phyloP scores from a whole-genome alignment of 2,329 filamentous ascomycete species.

The Claviceps capensis region DNA sequence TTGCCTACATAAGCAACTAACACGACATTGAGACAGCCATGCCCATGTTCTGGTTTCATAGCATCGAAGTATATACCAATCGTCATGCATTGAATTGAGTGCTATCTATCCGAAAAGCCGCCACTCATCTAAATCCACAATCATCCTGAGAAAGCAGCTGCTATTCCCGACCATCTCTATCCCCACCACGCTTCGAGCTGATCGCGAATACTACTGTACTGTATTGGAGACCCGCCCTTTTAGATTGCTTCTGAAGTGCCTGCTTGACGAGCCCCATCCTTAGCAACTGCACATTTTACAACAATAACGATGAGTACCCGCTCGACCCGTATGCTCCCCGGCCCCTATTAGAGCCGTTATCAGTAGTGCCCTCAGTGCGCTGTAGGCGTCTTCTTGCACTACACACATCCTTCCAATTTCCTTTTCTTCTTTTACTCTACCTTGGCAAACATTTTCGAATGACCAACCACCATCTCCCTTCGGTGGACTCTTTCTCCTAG shows the following conservation, averaged over 20 bases:
- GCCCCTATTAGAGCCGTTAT: conserved; percentile 11
- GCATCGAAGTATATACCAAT: not conserved
- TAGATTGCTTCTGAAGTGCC: conserved; percentile 6
- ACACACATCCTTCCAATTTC: not conserved
- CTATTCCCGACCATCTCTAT: not conserved
- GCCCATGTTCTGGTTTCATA: too few species aligned
- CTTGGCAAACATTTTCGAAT: conserved; percentile 4
- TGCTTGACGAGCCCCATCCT: not conserved
- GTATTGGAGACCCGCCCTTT: not conserved
- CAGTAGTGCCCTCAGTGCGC: conserved; percentile 7
- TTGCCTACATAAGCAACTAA: too few species aligned
- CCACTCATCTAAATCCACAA: conserved; percentile 1
- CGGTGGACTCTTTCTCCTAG: not conserved
- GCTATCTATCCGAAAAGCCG: not conserved
- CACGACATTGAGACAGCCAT: too few species aligned
- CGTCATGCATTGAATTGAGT: not conserved
- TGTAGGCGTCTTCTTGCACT: conserved; percentile 6
- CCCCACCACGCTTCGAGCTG: not conserved
- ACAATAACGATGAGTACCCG: not conserved
- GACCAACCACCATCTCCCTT: not conserved
- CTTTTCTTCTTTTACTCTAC: conserved; percentile 1
- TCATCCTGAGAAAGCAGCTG: not conserved
- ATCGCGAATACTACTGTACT: not conserved
- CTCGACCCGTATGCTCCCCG: not conserved
- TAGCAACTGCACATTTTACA: conserved; percentile 4